Conservation (phyloP, 345 rosid genomes). For the Mercurialis annua region DNA sequence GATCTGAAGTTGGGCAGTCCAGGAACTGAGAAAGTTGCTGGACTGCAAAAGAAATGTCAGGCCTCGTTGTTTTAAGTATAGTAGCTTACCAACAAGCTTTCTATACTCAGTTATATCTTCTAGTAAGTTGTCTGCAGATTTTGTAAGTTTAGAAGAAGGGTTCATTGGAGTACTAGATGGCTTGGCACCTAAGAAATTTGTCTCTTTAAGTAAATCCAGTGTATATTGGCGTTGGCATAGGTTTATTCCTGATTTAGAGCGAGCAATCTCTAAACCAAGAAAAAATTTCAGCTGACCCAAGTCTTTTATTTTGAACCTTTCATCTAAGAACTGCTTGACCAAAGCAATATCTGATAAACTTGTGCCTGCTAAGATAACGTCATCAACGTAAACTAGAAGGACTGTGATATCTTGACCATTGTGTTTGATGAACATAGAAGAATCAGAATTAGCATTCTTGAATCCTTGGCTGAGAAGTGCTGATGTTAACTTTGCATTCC, state of each 20-base stretch:
- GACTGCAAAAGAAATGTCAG: neutral
- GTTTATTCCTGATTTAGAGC: neutral
- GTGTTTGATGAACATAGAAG: neutral
- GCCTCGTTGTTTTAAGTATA: neutral
- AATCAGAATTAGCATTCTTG: neutral
- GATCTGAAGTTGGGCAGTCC: neutral
- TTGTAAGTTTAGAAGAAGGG: neutral
- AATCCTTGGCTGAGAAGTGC: neutral
- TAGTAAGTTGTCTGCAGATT: neutral
- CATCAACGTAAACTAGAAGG: neutral
- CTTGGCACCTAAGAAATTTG: neutral
- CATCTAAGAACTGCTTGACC: neutral
- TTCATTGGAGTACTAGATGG: neutral
- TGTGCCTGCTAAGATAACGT: neutral
- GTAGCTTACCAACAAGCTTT: neutral
- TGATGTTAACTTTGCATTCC: neutral
- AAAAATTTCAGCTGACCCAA: neutral
- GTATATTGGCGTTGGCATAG: neutral
- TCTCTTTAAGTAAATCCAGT: neutral
- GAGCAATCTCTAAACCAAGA: neutral
- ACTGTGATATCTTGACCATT: neutral
- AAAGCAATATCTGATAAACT: neutral
- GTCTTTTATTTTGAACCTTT: neutral
- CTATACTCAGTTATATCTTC: neutral
- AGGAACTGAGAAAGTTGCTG: neutral